phyloP scores from a whole-genome alignment of 805 yeast genomes.

The Dipodascopsis tothii region DNA sequence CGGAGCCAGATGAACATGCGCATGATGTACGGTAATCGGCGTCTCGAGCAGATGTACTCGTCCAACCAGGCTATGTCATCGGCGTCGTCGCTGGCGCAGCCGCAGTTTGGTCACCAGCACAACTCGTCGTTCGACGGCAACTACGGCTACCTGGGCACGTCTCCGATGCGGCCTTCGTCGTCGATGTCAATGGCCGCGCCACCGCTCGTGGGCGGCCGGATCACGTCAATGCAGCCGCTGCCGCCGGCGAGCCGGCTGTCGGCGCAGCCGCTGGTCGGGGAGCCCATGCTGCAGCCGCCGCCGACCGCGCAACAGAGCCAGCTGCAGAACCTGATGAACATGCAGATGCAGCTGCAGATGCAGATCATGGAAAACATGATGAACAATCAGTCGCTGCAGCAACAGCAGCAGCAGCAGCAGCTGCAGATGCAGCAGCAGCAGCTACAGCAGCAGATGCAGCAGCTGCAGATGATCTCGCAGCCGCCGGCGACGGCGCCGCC shows the following conservation, averaged over 20 bases:
- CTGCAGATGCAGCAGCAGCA: neutral
- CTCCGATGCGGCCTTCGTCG: neutral
- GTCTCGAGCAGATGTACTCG: slow-evolving; percentile 1
- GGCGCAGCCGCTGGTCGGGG: neutral
- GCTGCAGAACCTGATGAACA: slow-evolving; percentile 14
- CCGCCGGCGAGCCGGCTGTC: neutral
- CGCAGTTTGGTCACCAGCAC: neutral
- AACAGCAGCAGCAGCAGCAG: slow-evolving; percentile 1
- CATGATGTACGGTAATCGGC: slow-evolving; percentile 2
- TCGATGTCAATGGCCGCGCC: neutral
- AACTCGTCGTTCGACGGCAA: neutral
- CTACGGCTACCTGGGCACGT: neutral
- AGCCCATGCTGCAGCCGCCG: neutral
- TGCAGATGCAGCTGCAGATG: slow-evolving; percentile 19
- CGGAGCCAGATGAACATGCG: slow-evolving; percentile 18
- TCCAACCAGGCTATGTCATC: slow-evolving; percentile 34
- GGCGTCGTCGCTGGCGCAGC: neutral
- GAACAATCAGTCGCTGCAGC: slow-evolving; percentile 12
- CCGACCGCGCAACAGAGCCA: slow-evolving; percentile 13
- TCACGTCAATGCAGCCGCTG: slow-evolving; percentile 1
- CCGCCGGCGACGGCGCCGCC: too few species aligned
- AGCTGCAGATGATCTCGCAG: too few species aligned
- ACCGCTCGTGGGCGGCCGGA: slow-evolving; percentile 1
- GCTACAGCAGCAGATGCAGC: neutral
- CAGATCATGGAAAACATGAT: too few species aligned